Percentiles rank a stretch among this genome's conserved stretches.
Conservation (phyloP, 1,139 yeast species). For the Yamadazyma sp. region DNA sequence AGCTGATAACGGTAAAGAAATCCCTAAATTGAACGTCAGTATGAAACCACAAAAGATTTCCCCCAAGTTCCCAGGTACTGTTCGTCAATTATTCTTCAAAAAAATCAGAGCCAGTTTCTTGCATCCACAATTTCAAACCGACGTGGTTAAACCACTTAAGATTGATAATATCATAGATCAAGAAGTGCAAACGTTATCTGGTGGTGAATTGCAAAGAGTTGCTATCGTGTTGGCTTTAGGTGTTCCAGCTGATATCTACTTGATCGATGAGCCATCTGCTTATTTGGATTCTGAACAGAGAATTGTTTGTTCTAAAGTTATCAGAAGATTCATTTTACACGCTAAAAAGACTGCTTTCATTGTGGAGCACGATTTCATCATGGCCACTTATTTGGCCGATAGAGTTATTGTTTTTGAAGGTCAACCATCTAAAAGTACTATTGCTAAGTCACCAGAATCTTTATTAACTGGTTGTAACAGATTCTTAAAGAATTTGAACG, state of each 20-base stretch:
- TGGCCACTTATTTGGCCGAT: constrained; percentile 99
- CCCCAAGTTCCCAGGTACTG: constrained; percentile 97
- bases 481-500: constrained; percentile 94
- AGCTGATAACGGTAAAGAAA: constrained; percentile 76
- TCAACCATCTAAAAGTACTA: constrained; percentile 77
- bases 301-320: constrained; percentile 97
- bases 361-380: constrained; percentile 99
- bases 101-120: constrained; percentile 92
- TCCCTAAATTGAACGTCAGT: constrained; percentile 87
- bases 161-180: constrained; percentile 95
- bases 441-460: constrained; percentile 86
- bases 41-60: constrained; percentile 99
- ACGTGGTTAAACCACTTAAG: constrained; percentile 91
- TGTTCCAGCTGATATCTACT: constrained; percentile 90
- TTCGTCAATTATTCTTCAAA: constrained; percentile 93
- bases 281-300: constrained; percentile 99
- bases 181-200: constrained; percentile 95
- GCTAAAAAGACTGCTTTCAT: constrained; percentile 96
- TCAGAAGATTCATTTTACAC: constrained; percentile 93
- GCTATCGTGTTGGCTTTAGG: constrained; percentile 95
- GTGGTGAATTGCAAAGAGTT: constrained; percentile 99
- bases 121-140: constrained; percentile 97
- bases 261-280: constrained; percentile 98
- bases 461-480: constrained; percentile 95
- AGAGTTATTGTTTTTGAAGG: constrained; percentile 98